phyloP scores from a whole-genome alignment of 768 basidiomycete genomes.

The Psilocybe cyanescens region DNA sequence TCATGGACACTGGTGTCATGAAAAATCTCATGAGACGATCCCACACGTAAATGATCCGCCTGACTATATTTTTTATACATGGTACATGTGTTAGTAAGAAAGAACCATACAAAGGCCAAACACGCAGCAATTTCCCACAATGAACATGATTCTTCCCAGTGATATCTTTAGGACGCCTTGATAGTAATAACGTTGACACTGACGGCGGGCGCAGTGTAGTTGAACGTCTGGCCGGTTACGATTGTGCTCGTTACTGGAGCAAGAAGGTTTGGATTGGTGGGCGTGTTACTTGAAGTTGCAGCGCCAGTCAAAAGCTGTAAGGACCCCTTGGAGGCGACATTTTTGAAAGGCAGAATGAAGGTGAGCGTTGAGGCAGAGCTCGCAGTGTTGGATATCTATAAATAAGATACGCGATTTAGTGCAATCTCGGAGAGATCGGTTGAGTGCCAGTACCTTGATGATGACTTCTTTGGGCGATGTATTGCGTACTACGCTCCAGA shows the following conservation, averaged over 20 bases:
- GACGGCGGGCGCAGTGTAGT: constrained; percentile 55
- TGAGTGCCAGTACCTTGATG: constrained; percentile 51
- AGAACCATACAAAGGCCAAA: no score
- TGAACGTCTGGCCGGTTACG: constrained; percentile 52
- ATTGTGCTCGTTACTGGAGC: constrained; percentile 50
- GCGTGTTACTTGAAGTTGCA: constrained; percentile 57
- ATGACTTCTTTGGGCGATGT: constrained; percentile 45
- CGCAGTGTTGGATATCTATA: constrained; percentile 58
- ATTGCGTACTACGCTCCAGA: constrained; percentile 63
- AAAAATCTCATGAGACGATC: no score
- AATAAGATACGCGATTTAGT: background rate
- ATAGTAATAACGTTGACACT: constrained; percentile 45
- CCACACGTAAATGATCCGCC: no score
- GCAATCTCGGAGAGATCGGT: no score
- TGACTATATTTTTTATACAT: no score
- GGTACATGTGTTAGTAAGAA: no score
- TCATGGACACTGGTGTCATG: no score
- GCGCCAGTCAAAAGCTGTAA: constrained; percentile 55
- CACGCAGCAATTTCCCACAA: background rate
- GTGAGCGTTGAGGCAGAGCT: constrained; percentile 42
- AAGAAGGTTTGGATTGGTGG: constrained; percentile 48
- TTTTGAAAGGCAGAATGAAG: constrained; percentile 58
- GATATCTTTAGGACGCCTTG: constrained; percentile 25
- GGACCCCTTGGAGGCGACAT: constrained; percentile 46
- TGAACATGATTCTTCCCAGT: constrained; percentile 2